These are phyloP conservation scores for Ambrosiella beaveri DNA, from an alignment of 2,329 filamentous ascomycete genomes.

Conservation along the genomic window DNA sequence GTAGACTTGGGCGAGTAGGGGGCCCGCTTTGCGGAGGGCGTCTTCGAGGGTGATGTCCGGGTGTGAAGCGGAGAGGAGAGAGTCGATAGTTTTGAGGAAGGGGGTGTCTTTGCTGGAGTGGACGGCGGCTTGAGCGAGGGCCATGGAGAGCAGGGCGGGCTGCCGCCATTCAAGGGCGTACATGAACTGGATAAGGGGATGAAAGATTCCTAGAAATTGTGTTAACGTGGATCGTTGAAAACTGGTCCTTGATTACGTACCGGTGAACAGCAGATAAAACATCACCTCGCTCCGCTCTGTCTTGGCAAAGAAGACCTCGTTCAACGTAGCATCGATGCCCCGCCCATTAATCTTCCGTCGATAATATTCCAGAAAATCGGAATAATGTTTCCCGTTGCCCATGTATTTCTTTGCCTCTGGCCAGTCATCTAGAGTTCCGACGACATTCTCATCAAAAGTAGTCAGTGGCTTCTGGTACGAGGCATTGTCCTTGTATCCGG, in stretches of 20 bases:
- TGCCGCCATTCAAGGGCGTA: slow-evolving; percentile 73
- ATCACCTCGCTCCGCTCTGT: slow-evolving; percentile 50
- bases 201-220: slow-evolving; percentile 41
- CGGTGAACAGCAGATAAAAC: slow-evolving; percentile 49
- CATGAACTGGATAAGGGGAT: slow-evolving; percentile 71
- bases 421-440: slow-evolving; percentile 40
- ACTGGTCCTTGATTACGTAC: slow-evolving; percentile 20
- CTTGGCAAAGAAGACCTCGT: slow-evolving; percentile 51
- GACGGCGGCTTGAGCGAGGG: slow-evolving; percentile 57
- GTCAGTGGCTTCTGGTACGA: slow-evolving; percentile 45
- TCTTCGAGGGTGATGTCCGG: slow-evolving; percentile 18
- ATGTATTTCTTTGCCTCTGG: slow-evolving; percentile 38
- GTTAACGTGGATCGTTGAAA: slow-evolving; percentile 1
- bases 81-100: slow-evolving; percentile 38
- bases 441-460: slow-evolving; percentile 29
- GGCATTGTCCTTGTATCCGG: slow-evolving; percentile 46
- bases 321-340: slow-evolving; percentile 41
- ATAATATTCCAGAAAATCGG: slow-evolving; percentile 63
- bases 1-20: not conserved
- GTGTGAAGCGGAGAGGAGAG: slow-evolving; percentile 17
- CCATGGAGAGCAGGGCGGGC: slow-evolving; percentile 65
- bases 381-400: slow-evolving; percentile 45
- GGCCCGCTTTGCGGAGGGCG: slow-evolving; percentile 35
- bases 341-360: slow-evolving; percentile 50
- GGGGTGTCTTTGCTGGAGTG: slow-evolving; percentile 40